phyloP scores from a whole-genome alignment of 1,284 basidiomycete species.

The Hortiboletus rubellus region DNA sequence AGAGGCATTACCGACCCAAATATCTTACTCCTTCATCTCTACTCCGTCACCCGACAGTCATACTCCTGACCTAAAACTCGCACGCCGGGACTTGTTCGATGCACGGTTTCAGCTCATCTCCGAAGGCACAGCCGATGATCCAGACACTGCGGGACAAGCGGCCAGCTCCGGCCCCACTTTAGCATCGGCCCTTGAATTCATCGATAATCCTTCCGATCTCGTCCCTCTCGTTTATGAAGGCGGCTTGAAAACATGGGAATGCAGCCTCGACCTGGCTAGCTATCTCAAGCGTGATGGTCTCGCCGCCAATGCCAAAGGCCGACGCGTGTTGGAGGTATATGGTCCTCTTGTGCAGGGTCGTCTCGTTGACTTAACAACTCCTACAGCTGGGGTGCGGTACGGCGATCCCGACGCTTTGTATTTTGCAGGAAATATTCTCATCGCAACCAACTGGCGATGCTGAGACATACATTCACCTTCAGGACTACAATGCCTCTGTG shows the following conservation, averaged over 20 bases:
- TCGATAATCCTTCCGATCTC: constrained; percentile 86
- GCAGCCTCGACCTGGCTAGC: constrained; percentile 82
- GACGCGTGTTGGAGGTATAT: constrained; percentile 63
- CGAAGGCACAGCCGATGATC: constrained; percentile 37
- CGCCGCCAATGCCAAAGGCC: constrained; percentile 38
- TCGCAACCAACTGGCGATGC: constrained; percentile 18
- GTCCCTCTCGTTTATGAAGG: constrained; percentile 95
- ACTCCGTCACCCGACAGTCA: constrained; percentile 38
- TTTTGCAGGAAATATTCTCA: constrained; percentile 65
- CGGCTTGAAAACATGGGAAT: constrained; percentile 98
- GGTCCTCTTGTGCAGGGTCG: constrained; percentile 4
- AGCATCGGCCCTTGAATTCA: constrained; percentile 50
- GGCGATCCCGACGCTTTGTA: constrained; percentile 76
- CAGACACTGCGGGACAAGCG: constrained; percentile 18
- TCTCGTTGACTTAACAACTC: neutral
- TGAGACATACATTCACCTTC: constrained; percentile 72
- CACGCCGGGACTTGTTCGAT: constrained; percentile 89
- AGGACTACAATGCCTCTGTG: constrained; percentile 92
- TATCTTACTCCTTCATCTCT: constrained; percentile 62
- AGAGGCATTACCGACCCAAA: constrained; percentile 49
- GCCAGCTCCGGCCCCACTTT: constrained; percentile 10
- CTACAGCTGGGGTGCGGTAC: constrained; percentile 89
- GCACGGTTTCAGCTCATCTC: constrained; percentile 90
- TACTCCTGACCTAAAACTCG: constrained; percentile 42
- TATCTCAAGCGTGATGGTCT: constrained; percentile 43